phyloP scores from a whole-genome alignment of 805 yeast genomes.

The Lachancea kluyveri region DNA sequence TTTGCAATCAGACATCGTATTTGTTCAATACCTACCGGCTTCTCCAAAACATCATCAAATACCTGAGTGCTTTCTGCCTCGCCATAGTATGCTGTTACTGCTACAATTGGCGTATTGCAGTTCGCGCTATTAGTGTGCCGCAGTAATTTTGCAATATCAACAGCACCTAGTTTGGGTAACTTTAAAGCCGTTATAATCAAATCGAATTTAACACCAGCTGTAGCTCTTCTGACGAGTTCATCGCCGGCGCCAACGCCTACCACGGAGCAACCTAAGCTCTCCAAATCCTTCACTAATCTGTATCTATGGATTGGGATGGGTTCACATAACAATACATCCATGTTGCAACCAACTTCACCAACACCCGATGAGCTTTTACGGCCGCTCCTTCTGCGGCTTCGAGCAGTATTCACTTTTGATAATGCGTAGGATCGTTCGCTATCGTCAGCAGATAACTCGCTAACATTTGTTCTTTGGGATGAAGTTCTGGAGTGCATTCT shows the following conservation, averaged over 20 bases:
- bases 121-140: constrained; percentile 74
- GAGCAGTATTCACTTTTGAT: constrained; percentile 22
- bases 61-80: constrained; percentile 51
- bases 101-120: constrained; percentile 68
- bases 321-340: constrained; percentile 78
- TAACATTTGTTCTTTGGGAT: constrained; percentile 17
- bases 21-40: constrained; percentile 43
- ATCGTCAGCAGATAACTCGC: constrained; percentile 20
- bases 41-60: constrained; percentile 68
- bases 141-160: constrained; percentile 72
- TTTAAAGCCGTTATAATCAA: constrained; percentile 70
- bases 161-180: constrained; percentile 58
- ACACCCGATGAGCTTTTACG: constrained; percentile 19
- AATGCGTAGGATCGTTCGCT: constrained; percentile 22
- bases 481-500: constrained; percentile 43
- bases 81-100: constrained; percentile 61
- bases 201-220: constrained; percentile 81
- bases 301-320: constrained; percentile 79
- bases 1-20: constrained; percentile 25
- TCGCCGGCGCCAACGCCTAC: constrained; percentile 74
- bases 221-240: constrained; percentile 73
- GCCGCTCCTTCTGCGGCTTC: constrained; percentile 26
- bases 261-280: constrained; percentile 70
- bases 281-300: constrained; percentile 56
- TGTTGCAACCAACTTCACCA: constrained; percentile 20